phyloP scores from a whole-genome alignment of 2,329 filamentous ascomycete species.

The Colletotrichum cuscutae region DNA sequence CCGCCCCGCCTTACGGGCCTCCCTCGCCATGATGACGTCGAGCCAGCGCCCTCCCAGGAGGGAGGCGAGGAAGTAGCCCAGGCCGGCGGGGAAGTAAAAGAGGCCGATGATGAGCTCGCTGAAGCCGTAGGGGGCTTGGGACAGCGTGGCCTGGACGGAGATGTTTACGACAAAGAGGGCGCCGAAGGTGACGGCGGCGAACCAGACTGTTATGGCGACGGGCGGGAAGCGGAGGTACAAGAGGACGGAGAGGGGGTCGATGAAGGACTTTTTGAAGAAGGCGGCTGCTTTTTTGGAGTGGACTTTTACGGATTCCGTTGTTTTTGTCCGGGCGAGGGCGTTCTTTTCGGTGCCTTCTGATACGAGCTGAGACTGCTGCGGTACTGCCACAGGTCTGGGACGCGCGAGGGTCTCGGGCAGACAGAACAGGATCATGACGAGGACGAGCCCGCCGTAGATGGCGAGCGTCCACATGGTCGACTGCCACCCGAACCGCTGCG shows the following conservation, averaged over 20 bases:
- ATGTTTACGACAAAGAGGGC: constrained; percentile 83
- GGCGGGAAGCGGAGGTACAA: constrained; percentile 79
- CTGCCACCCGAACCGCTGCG: constrained; percentile 77
- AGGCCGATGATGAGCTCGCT: constrained; percentile 76
- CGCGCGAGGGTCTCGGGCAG: constrained; percentile 73
- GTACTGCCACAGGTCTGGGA: constrained; percentile 36
- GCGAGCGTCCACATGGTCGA: constrained; percentile 82
- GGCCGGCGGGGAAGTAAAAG: constrained; percentile 79
- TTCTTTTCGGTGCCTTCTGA: constrained; percentile 13
- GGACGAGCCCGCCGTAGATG: constrained; percentile 72
- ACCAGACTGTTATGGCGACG: constrained; percentile 78
- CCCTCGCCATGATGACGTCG: constrained; percentile 82
- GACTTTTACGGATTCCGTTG: constrained; percentile 68
- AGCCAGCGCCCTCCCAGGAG: constrained; percentile 81
- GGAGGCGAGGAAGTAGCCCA: constrained; percentile 78
- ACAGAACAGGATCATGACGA: constrained; percentile 66
- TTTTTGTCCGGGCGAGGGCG: constrained; percentile 63
- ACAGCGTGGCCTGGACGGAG: constrained; percentile 77
- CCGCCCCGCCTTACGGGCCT: constrained; percentile 75
- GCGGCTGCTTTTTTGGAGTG: constrained; percentile 64
- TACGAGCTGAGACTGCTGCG: constrained; percentile 23
- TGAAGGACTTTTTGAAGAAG: constrained; percentile 68
- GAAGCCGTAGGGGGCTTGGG: constrained; percentile 74
- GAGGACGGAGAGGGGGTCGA: constrained; percentile 79
- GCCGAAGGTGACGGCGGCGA: constrained; percentile 80